Evolutionary conservation across 2,329 filamentous ascomycete genomes (phyloP).

Genomic region (Alternaria alternata): DNA sequence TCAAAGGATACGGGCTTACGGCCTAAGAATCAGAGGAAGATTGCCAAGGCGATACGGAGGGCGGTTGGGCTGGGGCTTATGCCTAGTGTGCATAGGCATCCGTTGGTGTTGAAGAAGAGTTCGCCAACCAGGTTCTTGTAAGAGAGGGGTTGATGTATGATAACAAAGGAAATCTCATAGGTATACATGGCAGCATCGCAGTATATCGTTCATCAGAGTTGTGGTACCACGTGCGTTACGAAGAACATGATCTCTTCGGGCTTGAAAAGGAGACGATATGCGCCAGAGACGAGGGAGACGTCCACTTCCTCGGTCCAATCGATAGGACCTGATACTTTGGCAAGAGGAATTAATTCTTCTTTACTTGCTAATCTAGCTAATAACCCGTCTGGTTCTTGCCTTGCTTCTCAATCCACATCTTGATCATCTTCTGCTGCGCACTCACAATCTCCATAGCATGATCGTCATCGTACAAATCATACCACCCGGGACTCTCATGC

Average conservation of each 20-base stretch:
- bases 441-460: conserved; percentile 49
- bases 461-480: conserved; percentile 52
- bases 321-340: not conserved
- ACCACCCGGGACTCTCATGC: conserved; percentile 52
- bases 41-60: conserved; percentile 90
- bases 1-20: conserved; percentile 78
- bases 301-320: too few species aligned
- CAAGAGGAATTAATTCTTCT: not conserved
- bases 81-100: conserved; percentile 89
- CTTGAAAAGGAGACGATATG: not conserved
- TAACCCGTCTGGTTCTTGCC: conserved; percentile 4
- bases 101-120: conserved; percentile 54
- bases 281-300: not conserved
- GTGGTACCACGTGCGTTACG: not conserved
- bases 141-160: not conserved
- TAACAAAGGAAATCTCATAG: not conserved
- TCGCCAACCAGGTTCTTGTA: conserved; percentile 33
- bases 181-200: not conserved
- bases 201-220: not conserved
- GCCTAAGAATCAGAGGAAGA: conserved; percentile 88
- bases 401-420: conserved; percentile 37
- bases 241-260: not conserved
- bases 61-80: conserved; percentile 90
- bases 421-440: conserved; percentile 44
- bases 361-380: not conserved